Base-by-base conservation (phyloP, 495 filamentous ascomycete species). In the Evansstolkia leycettana region DNA sequence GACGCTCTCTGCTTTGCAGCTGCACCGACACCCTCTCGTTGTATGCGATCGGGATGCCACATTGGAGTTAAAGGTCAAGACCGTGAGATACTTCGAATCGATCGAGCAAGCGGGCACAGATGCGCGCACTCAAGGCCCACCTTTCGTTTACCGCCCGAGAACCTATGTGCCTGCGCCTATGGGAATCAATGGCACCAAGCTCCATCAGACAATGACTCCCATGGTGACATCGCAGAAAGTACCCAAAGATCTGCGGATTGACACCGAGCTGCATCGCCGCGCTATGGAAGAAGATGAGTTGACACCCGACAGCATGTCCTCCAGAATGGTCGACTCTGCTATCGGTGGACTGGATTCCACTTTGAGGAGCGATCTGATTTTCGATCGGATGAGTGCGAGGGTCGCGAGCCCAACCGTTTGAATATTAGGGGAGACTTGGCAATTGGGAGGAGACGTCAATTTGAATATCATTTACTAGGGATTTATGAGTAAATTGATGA, bases 41-140 rank as follows among this genome's bases (percentile, higher is more conserved):
- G 81, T 89, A 2, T 84, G 82, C 30, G 84, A 92, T 44, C 82
- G 86, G 37, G 84, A 92, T 47, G 84, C 84, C 7, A 89, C 84
- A 1, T 62, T 83, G 4, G 84, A 92, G 49, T 59, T 92, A 40
- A 74, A 80, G 54, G 84, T 89, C 31, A 89, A 88, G 70, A 89
- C 84, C 0, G 84, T 89, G 33, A 85, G 82, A 14, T 67, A 66
- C 33, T 68, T 68, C 25, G 59, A 77, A 29, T 62, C 81, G 5
- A 90, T 94, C 37, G 57, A 72, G 12, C 58, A 73, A 23, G 67
- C 79, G 7, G 76, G 74, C 1, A 58, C 67, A 17, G 67, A 70
- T 40, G 64, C 77, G 2, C 51, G 66, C 0, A 66, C 62, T 1
- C 69, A 77, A 26, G 84, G 84, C 1, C 63, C 63, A 5, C 48